Conservation (phyloP, 345 rosid species). For the Lumnitzera racemosa region DNA sequence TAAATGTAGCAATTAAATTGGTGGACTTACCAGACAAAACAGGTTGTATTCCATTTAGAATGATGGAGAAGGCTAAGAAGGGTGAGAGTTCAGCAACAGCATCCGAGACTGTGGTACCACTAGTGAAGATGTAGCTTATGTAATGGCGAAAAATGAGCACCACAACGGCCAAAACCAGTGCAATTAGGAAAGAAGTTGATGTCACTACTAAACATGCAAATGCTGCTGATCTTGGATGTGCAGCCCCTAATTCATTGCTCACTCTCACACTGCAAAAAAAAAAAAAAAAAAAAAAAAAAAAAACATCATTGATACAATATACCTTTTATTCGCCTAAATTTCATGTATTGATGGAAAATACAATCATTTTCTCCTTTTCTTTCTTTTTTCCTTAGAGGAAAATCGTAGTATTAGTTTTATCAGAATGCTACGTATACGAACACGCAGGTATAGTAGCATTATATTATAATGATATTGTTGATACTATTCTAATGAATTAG, state of each 20-base stretch:
- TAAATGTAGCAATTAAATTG: not conserved
- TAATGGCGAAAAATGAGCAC: conserved; percentile 33
- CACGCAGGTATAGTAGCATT: too few relatives aligned
- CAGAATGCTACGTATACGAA: too few relatives aligned
- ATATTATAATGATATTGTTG: too few relatives aligned
- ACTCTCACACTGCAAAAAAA: conserved; percentile 39
- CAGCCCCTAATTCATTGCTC: conserved; percentile 57
- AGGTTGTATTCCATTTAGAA: conserved; percentile 64
- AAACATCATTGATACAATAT: too few relatives aligned
- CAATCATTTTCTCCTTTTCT: too few relatives aligned
- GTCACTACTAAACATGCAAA: conserved; percentile 43
- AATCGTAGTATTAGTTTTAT: too few relatives aligned
- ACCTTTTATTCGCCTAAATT: too few relatives aligned
- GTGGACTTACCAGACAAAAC: conserved; percentile 42
- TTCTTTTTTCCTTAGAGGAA: too few relatives aligned
- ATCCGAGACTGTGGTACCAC: conserved; percentile 35
- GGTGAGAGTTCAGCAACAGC: conserved; percentile 58
- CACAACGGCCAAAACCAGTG: conserved; percentile 25
- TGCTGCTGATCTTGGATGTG: conserved; percentile 47
- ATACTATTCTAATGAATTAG: too few relatives aligned
- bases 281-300: too few relatives aligned
- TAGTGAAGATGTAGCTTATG: conserved; percentile 47
- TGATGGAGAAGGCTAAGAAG: conserved; percentile 35
- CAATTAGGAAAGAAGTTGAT: conserved; percentile 26
- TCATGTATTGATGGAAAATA: too few relatives aligned